A percentile compares a stretch with the other conserved stretches of the same genome.
These are phyloP conservation scores for Nowakowskiella sp. DNA, from an alignment of 192 early-diverging fungal species.

Conservation along the genomic window DNA sequence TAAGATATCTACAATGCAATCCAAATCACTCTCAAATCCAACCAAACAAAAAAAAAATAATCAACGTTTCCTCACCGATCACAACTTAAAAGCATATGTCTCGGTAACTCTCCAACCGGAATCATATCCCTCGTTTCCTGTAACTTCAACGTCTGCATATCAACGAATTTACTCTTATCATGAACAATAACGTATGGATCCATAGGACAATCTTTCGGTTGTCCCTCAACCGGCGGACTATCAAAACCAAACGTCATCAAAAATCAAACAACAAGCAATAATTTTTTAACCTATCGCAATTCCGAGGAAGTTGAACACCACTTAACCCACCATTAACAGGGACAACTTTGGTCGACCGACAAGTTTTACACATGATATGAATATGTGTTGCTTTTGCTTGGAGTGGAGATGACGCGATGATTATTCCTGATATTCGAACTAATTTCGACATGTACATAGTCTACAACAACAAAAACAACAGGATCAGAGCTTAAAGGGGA, in stretches of 20 bases:
- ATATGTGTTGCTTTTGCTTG: slow-evolving; percentile 82
- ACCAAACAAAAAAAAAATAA: background rate
- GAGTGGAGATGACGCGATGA: slow-evolving; percentile 84
- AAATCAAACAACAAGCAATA: background rate
- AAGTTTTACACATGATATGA: slow-evolving; percentile 81
- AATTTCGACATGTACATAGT: slow-evolving; percentile 80
- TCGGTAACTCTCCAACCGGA: slow-evolving; percentile 94
- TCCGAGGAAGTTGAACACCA: slow-evolving; percentile 75
- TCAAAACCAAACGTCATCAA: background rate
- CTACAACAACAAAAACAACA: slow-evolving; percentile 31
- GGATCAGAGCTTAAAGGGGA: background rate
- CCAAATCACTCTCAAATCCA: background rate
- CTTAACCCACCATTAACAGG: slow-evolving; percentile 78
- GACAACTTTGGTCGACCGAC: slow-evolving; percentile 73
- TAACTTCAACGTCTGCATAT: slow-evolving; percentile 94
- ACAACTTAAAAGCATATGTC: slow-evolving; percentile 83
- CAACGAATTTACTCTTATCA: slow-evolving; percentile 92
- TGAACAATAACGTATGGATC: slow-evolving; percentile 93
- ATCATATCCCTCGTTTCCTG: slow-evolving; percentile 97
- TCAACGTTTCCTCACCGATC: slow-evolving; percentile 61
- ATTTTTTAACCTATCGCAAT: slow-evolving; percentile 77
- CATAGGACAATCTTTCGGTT: slow-evolving; percentile 60
- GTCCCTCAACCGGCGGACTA: background rate
- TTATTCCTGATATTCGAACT: slow-evolving; percentile 90
- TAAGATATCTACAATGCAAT: slow-evolving; percentile 48